Conservation (phyloP, 2,329 filamentous ascomycete species). For the Pseudohalonectria lignicola region DNA sequence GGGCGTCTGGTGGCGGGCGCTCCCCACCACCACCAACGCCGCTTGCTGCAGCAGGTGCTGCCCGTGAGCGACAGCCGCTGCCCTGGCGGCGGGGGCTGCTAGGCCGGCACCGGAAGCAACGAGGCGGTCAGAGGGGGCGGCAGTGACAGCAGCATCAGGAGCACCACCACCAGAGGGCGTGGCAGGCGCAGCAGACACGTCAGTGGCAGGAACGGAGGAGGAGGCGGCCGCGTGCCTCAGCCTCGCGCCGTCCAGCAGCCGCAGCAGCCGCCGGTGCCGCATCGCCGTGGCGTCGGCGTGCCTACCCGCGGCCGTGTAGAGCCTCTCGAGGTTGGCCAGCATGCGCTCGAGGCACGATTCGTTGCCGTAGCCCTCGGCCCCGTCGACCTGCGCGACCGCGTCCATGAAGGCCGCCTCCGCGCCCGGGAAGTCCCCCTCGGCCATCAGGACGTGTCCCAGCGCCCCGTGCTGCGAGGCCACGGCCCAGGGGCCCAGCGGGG, state of each 20-base stretch:
- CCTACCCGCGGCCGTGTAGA: slow-evolving; percentile 1
- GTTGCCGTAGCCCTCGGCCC: not conserved
- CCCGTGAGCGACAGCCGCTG: no score
- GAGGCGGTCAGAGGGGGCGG: no score
- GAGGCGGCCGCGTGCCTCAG: not conserved
- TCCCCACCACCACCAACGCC: no score
- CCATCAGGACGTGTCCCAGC: not conserved
- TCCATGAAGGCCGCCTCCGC: not conserved
- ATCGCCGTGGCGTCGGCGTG: slow-evolving; percentile 1
- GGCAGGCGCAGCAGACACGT: no score
- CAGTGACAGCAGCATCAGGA: no score
- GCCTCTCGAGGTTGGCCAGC: slow-evolving; percentile 3
- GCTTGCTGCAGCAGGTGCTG: no score
- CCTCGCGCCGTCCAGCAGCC: not conserved
- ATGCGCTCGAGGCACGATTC: slow-evolving; percentile 3
- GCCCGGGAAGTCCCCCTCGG: not conserved
- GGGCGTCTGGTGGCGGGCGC: no score
- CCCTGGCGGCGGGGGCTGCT: no score
- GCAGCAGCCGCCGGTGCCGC: slow-evolving; percentile 1
- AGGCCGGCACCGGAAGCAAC: no score
- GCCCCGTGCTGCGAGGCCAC: slow-evolving; percentile 1
- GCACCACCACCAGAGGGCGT: no score
- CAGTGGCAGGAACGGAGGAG: no score
- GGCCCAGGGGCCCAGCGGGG: slow-evolving; percentile 1
- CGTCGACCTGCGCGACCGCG: slow-evolving; percentile 1